phyloP scores from a whole-genome alignment of 345 rosid species.

The Lepidium africanum region DNA sequence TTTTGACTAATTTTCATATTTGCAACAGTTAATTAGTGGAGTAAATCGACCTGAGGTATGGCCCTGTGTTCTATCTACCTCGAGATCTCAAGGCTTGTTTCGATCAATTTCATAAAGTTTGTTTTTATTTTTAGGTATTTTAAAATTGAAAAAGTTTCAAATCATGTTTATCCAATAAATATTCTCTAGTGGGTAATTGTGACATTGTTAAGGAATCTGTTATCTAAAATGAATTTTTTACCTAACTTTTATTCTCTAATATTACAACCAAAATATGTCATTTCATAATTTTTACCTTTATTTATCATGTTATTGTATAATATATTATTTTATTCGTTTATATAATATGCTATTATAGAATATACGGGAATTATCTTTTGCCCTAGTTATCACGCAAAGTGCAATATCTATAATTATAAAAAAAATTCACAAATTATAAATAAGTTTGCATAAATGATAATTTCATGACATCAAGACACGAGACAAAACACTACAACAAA shows the following conservation, averaged over 20 bases:
- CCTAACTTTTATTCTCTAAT: not conserved
- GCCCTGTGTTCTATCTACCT: not conserved
- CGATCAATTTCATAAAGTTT: not conserved
- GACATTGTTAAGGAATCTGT: not conserved
- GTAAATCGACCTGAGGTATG: not conserved
- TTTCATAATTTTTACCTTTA: too few species aligned
- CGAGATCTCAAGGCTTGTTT: not conserved
- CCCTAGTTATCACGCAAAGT: constrained; percentile 22
- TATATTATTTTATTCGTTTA: too few species aligned
- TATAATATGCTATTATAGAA: too few species aligned
- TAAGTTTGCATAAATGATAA: not conserved
- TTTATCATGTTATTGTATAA: too few species aligned
- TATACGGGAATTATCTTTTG: constrained; percentile 6
- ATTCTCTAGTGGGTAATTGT: not conserved
- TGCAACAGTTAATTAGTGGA: not conserved
- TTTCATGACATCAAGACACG: constrained; percentile 15
- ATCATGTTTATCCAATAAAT: not conserved
- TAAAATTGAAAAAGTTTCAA: not conserved
- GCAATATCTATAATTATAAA: not conserved
- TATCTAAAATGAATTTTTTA: not conserved
- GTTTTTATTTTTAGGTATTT: too few species aligned
- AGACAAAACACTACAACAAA: too few species aligned
- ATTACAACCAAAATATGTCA: too few species aligned
- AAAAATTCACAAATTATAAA: not conserved
- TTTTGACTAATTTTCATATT: not conserved